Base-by-base conservation (phyloP, 768 basidiomycete genomes). In the Amanita rimosa region DNA sequence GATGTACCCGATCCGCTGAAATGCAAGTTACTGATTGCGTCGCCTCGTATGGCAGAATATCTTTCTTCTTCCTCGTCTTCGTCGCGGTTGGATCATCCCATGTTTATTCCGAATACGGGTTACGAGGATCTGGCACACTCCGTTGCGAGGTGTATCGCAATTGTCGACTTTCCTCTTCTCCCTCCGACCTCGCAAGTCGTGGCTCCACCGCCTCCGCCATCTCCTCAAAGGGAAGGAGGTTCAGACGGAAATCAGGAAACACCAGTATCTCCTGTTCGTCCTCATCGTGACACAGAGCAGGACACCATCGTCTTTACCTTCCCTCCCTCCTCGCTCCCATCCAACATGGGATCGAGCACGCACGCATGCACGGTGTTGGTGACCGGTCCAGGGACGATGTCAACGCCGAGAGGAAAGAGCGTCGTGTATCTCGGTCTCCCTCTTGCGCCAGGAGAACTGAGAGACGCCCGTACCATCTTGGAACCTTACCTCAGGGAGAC, bases 291-390 rank as follows among this genome's bases (percentile, higher is more conserved):
- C n/a, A n/a, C n/a, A 6, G 26, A 26, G 6, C 54, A 76, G 10
- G 89, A 92, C 58, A 82, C 85, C 13, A 75, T 72, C 2, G 60
- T 91, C 11, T 59, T 92, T 4, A 72, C 91, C 4, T 89, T 91
- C 54, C 85, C 90, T 0, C 91, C 90, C 1, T 68, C 66, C 1
- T 75, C 79, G 0, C 57, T 86, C 6, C 46, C 60, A 24, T 9
- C 8, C 0, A 10, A 16, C 35, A 76, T 70, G 22, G 80, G 80
- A 17, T 67, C 70, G 2, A 62, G 62, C 4, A 67, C 67, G 1
- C 67, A 68, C 8, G 72, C 79, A 3, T 82, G 77, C 2, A 81
- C 79, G 41, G 78, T 73, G 1, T 62, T 93, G 29, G 66, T 85
- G 17, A 76, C 79, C 1, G 91, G 90, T 2, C 78, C 83, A 57